Evolutionary conservation across 352 stramenopile species (phyloP).

Genomic region (Phytophthora megakarya): DNA sequence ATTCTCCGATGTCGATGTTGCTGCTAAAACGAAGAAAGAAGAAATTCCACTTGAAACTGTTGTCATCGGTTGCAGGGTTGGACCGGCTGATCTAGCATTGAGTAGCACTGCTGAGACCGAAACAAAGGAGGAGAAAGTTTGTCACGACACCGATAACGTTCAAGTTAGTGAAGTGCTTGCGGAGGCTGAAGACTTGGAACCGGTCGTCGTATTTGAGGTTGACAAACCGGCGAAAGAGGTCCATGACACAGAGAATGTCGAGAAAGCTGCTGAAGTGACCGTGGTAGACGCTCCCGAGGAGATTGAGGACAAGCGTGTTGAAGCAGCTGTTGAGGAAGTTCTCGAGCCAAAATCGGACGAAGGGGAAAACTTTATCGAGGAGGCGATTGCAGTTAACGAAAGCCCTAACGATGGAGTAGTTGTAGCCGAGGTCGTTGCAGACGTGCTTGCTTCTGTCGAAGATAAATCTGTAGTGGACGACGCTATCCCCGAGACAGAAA

Average conservation of each 20-base stretch:
- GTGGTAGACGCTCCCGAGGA: neutral
- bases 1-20: neutral
- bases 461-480: neutral
- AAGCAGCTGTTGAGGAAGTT: neutral
- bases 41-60: neutral
- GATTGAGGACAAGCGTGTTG: neutral
- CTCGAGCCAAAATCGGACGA: slow-evolving; percentile 4
- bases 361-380: neutral
- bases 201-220: neutral
- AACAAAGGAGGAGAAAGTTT: neutral
- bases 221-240: neutral
- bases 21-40: neutral
- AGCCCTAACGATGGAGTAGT: neutral
- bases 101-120: neutral
- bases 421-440: slow-evolving; percentile 1
- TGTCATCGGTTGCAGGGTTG: neutral
- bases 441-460: neutral
- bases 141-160: neutral
- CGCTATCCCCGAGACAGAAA: neutral
- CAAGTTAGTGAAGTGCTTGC: neutral
- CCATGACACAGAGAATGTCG: neutral
- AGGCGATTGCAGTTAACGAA: neutral
- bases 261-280: neutral
- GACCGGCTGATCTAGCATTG: slow-evolving; percentile 1
- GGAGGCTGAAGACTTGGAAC: neutral